Conservation (phyloP, 371 early-diverging fungal species). For the Circinella minor region DNA sequence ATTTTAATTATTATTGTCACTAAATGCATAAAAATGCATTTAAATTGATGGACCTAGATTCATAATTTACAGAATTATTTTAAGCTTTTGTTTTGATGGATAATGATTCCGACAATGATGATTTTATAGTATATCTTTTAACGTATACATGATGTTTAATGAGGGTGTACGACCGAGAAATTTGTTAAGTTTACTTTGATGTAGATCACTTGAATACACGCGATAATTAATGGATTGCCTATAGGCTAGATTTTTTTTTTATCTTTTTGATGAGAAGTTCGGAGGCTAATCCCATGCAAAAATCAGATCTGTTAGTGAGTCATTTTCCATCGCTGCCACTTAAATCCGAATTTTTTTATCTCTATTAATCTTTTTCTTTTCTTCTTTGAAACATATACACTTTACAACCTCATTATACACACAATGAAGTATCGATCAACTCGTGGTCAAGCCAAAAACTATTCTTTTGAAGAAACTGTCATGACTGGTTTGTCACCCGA, state of each 20-base stretch:
- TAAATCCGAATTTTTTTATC: neutral
- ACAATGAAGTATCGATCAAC: slow-evolving; percentile 89
- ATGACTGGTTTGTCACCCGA: slow-evolving; percentile 92
- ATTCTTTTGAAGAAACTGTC: slow-evolving; percentile 91
- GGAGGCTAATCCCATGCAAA: neutral
- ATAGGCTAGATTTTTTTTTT: neutral
- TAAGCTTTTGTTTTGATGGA: too few species aligned
- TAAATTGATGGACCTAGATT: too few species aligned
- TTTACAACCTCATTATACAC: neutral
- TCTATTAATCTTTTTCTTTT: neutral
- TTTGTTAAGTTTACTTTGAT: too few species aligned
- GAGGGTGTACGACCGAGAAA: too few species aligned
- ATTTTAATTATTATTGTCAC: too few species aligned
- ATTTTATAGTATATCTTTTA: too few species aligned
- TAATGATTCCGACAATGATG: too few species aligned
- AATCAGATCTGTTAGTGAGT: neutral
- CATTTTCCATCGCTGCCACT: neutral
- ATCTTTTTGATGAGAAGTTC: neutral
- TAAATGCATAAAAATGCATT: too few species aligned
- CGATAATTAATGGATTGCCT: too few species aligned
- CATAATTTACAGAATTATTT: too few species aligned
- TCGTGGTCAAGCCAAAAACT: slow-evolving; percentile 74
- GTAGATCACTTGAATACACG: too few species aligned
- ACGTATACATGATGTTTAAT: too few species aligned
- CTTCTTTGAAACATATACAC: neutral